Evolutionary conservation across 352 stramenopile species (phyloP), one percentile per base, ranked within the genome.

Genomic region (Aphanomyces euteiches): DNA sequence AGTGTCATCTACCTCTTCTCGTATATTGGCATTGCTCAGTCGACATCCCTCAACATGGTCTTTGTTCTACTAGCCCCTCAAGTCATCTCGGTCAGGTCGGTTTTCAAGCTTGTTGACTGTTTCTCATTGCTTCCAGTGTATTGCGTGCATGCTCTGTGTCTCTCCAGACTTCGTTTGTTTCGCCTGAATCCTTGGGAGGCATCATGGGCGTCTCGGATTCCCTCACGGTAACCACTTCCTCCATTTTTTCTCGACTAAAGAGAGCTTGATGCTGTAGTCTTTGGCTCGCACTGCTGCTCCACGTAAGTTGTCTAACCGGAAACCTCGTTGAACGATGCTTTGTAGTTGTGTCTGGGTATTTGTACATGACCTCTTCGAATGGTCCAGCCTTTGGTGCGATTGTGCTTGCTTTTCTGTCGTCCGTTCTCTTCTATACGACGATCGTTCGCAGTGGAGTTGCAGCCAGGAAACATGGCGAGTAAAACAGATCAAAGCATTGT

Each of bases 161-260:
- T 4, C 64, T 93, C 3, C 84, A 93, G 71, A 92, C 85, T 28
- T 80, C 81, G 34, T 79, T 90, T 37, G 82, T 93, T 21, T 73
- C 84, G 10, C 80, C 84, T 17, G 80, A 91, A 58, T 84, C 84
- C 39, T 75, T 91, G 15, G 85, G 85, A 3, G 78, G 84, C 7
- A 91, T 93, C 70, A 90, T 93, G 81, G 85, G 85, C 40, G 79
- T 93, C 28, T 91, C 85, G 0, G 89, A 84, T 3, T 92, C 84
- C 5, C 76, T 93, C 47, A 93, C 85, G 74, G 85, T 93, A 58
- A 43, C 67, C 28, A 28, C 28, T 28, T 28, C 28, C 28, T 28
- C 28, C 28, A 28, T 28, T 28, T 28, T 28, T 28, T 28, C 72
- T 56, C 3, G 47, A 43, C 65, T 12, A 53, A 12, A 39, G 12